These are phyloP conservation scores for Didymella arachidicola DNA, from an alignment of 2,329 filamentous ascomycete genomes.

Conservation along the genomic window DNA sequence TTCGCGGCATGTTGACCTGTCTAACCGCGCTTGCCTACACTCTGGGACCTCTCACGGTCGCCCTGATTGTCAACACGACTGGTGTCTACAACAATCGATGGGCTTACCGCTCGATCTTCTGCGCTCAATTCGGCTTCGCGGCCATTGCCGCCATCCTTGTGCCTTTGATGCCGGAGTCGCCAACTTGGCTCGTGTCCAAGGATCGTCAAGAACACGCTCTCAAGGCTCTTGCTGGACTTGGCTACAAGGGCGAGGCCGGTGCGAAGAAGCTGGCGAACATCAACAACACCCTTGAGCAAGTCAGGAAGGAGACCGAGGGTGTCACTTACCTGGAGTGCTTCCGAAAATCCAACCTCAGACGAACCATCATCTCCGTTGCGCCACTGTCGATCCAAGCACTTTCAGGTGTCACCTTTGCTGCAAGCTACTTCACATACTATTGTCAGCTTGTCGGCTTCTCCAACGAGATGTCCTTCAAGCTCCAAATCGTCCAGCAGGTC, in stretches of 20 bases:
- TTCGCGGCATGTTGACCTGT: neutral
- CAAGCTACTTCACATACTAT: constrained; percentile 53
- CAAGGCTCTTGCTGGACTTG: neutral
- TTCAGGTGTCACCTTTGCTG: constrained; percentile 32
- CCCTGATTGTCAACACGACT: neutral
- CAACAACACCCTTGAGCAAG: neutral
- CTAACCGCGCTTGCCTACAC: neutral
- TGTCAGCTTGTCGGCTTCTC: constrained; percentile 49
- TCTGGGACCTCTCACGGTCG: neutral
- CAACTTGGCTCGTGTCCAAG: neutral
- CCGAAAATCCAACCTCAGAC: constrained; percentile 74
- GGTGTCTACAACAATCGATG: neutral
- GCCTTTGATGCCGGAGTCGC: neutral
- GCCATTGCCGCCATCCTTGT: neutral
- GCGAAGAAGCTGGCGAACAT: neutral
- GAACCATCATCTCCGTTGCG: constrained; percentile 72
- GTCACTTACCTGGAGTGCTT: constrained; percentile 83
- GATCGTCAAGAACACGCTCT: neutral
- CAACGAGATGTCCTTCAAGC: constrained; percentile 48
- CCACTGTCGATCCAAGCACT: constrained; percentile 54
- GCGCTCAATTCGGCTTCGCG: neutral
- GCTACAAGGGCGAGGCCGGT: neutral
- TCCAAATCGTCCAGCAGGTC: constrained; percentile 60
- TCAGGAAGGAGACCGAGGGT: constrained; percentile 54
- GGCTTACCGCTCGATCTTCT: neutral